phyloP scores from a whole-genome alignment of 1,284 basidiomycete genomes.

The Pseudozyma sp. region DNA sequence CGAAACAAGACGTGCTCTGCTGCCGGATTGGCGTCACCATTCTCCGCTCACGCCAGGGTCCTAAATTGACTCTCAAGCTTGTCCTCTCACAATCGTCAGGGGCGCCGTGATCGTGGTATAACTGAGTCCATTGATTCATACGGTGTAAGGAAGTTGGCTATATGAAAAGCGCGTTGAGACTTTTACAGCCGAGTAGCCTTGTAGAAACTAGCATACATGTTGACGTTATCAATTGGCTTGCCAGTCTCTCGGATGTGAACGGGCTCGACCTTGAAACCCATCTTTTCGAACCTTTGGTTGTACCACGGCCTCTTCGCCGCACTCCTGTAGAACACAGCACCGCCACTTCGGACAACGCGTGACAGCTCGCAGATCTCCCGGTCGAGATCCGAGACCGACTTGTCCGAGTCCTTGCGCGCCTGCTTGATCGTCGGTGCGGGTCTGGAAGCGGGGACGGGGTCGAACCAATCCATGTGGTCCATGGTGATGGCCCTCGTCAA shows the following conservation, averaged over 20 bases:
- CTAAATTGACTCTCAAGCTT: no score
- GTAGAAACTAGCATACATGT: constrained; percentile 73
- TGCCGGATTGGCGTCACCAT: constrained; percentile 24
- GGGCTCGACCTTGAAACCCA: constrained; percentile 66
- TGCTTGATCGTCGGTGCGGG: constrained; percentile 69
- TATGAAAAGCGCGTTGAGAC: no score
- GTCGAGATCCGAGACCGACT: constrained; percentile 73
- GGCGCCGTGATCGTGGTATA: not conserved
- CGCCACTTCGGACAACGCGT: constrained; percentile 75
- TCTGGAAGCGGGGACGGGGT: constrained; percentile 72
- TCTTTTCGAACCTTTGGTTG: constrained; percentile 73
- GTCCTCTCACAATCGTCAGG: no score
- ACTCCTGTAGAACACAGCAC: constrained; percentile 78
- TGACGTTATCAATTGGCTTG: constrained; percentile 75
- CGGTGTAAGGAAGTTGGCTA: no score
- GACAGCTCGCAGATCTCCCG: constrained; percentile 76
- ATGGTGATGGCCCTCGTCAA: constrained; percentile 74
- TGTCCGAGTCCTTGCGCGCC: constrained; percentile 69
- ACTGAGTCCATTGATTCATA: constrained; percentile 5
- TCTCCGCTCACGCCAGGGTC: not conserved
- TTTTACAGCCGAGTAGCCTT: constrained; percentile 63
- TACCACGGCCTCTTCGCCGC: constrained; percentile 83
- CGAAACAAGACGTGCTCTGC: constrained; percentile 27
- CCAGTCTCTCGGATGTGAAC: constrained; percentile 67
- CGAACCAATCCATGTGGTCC: constrained; percentile 84